Conservation (phyloP, 164 flowering plant species). For the Aristolochia fimbriata region DNA sequence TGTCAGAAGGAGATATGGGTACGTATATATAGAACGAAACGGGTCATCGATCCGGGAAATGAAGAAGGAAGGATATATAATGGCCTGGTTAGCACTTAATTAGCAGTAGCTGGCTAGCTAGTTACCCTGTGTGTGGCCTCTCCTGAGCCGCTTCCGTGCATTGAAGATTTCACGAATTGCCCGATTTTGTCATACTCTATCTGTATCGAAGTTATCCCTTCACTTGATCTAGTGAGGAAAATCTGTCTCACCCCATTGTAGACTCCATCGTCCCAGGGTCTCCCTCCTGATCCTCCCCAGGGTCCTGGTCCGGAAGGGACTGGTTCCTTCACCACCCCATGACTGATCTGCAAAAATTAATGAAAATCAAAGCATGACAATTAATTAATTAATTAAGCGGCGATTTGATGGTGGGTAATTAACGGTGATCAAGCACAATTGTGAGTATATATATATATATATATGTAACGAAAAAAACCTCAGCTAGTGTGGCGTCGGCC, state of each 20-base stretch:
- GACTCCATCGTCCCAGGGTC: constrained; percentile 85
- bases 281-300: constrained; percentile 90
- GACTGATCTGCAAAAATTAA: constrained; percentile 21
- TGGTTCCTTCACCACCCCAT: constrained; percentile 49
- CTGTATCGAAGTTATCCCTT: constrained; percentile 54
- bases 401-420: no score
- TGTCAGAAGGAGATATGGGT: no score
- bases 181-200: constrained; percentile 72
- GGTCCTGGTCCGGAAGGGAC: constrained; percentile 65
- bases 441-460: no score
- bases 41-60: no score
- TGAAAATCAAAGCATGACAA: no score
- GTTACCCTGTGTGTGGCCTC: constrained; percentile 34
- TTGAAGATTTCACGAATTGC: constrained; percentile 62
- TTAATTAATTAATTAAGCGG: no score
- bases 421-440: no score
- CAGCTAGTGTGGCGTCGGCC: constrained; percentile 12
- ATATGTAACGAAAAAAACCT: constrained; percentile 8
- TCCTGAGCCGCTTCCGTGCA: constrained; percentile 56
- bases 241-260: constrained; percentile 65
- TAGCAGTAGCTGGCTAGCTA: no score
- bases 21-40: no score
- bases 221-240: constrained; percentile 29
- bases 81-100: no score
- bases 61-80: not conserved